Conservation (phyloP, 352 stramenopile species). For the Phytopythium ostracodes region DNA sequence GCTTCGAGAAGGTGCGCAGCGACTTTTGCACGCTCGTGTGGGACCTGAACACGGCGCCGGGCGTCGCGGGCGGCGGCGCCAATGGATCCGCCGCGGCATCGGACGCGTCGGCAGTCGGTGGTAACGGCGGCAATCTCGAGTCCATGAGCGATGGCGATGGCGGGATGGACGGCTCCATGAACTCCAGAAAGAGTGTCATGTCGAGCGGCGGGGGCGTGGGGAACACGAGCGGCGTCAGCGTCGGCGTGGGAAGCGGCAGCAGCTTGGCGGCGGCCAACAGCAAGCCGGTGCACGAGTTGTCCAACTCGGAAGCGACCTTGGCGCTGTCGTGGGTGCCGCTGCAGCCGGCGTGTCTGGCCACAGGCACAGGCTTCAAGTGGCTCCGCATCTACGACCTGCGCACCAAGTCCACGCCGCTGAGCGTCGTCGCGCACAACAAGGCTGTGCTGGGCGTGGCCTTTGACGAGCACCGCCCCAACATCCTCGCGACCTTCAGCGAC, state of each 20-base stretch:
- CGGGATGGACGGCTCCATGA: conserved; percentile 15
- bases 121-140: conserved; percentile 23
- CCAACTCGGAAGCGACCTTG: conserved; percentile 81
- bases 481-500: conserved; percentile 83
- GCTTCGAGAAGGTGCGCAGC: conserved; percentile 85
- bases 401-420: conserved; percentile 61
- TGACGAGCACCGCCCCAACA: conserved; percentile 73
- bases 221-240: conserved; percentile 9
- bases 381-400: conserved; percentile 81
- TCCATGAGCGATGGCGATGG: conserved; percentile 21
- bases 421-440: conserved; percentile 83
- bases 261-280: conserved; percentile 30
- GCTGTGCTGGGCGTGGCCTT: conserved; percentile 79
- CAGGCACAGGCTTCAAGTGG: conserved; percentile 87
- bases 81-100: neutral
- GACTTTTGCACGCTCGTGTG: conserved; percentile 85
- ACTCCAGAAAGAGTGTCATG: conserved; percentile 17
- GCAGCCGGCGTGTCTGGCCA: conserved; percentile 75
- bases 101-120: neutral
- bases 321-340: conserved; percentile 81
- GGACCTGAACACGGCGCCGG: conserved; percentile 61
- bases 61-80: neutral
- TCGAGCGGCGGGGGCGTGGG: neutral
- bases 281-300: conserved; percentile 73
- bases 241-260: conserved; percentile 18